These are phyloP conservation scores for Incumbomyces delicatus DNA, from an alignment of 2,329 filamentous ascomycete genomes.

Conservation along the genomic window DNA sequence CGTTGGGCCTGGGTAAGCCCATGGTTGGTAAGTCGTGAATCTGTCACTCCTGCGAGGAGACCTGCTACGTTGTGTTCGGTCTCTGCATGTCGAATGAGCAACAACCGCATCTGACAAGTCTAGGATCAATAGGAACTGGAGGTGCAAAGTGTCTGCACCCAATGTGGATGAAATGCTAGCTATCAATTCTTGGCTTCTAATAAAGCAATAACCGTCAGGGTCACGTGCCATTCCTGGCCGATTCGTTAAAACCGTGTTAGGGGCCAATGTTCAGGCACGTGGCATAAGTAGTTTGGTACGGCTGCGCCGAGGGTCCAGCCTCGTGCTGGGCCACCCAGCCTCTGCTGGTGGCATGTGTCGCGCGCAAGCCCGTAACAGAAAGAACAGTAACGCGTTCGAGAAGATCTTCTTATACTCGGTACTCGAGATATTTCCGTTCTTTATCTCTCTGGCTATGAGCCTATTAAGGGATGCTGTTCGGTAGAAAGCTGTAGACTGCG, in stretches of 20 bases:
- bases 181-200: too few relatives aligned
- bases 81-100: constrained; percentile 79
- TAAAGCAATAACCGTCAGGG: too few relatives aligned
- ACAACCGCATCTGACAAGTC: constrained; percentile 46
- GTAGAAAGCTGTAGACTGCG: background rate
- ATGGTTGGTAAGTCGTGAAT: constrained; percentile 72
- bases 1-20: constrained; percentile 68
- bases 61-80: constrained; percentile 77
- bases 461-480: background rate
- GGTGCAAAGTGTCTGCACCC: too few relatives aligned
- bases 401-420: background rate
- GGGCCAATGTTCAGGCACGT: too few relatives aligned
- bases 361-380: too few relatives aligned
- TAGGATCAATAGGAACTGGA: too few relatives aligned
- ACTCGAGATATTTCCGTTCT: background rate
- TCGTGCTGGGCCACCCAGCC: too few relatives aligned
- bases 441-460: background rate
- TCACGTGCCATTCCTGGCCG: background rate
- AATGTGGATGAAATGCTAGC: too few relatives aligned
- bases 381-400: background rate
- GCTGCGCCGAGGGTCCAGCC: too few relatives aligned
- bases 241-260: background rate
- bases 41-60: constrained; percentile 58
- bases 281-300: too few relatives aligned
- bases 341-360: too few relatives aligned